These are phyloP conservation scores for Apophysomyces variabilis DNA, from an alignment of 371 early-diverging fungal species.

Conservation along the genomic window DNA sequence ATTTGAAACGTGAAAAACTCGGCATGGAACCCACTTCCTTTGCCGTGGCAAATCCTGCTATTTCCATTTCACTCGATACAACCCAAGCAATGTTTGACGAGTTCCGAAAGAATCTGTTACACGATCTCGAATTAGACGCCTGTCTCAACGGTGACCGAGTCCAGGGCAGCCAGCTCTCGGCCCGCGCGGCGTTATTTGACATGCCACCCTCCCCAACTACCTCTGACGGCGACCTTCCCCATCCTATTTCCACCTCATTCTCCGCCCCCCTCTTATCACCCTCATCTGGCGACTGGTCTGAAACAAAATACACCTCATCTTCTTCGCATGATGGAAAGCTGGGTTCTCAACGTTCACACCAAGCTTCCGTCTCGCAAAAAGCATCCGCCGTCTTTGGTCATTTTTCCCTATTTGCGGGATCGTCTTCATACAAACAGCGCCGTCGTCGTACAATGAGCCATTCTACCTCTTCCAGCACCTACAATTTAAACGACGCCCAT, in stretches of 20 bases:
- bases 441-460: conserved; percentile 54
- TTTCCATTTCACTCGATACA: conserved; percentile 64
- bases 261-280: conserved; percentile 17
- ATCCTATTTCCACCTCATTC: conserved; percentile 16
- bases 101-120: conserved; percentile 48
- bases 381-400: conserved; percentile 56
- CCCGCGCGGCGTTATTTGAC: conserved; percentile 7
- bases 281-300: conserved; percentile 13
- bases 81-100: conserved; percentile 69
- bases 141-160: conserved; percentile 20
- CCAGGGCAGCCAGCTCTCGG: conserved; percentile 5
- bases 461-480: conserved; percentile 12
- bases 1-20: conserved; percentile 94
- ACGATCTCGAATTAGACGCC: conserved; percentile 37
- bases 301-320: conserved; percentile 7
- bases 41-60: conserved; percentile 65
- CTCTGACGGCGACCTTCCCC: conserved; percentile 6
- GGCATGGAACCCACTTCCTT: conserved; percentile 83
- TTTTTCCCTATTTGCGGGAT: conserved; percentile 72
- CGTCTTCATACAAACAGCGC: conserved; percentile 77
- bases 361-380: conserved; percentile 21
- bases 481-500: neutral
- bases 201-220: conserved; percentile 3
- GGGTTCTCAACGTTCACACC: conserved; percentile 1
- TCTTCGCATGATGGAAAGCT: conserved; percentile 8